Conservation (phyloP, 192 early-diverging fungal genomes). For the Backusella morwellensis region DNA sequence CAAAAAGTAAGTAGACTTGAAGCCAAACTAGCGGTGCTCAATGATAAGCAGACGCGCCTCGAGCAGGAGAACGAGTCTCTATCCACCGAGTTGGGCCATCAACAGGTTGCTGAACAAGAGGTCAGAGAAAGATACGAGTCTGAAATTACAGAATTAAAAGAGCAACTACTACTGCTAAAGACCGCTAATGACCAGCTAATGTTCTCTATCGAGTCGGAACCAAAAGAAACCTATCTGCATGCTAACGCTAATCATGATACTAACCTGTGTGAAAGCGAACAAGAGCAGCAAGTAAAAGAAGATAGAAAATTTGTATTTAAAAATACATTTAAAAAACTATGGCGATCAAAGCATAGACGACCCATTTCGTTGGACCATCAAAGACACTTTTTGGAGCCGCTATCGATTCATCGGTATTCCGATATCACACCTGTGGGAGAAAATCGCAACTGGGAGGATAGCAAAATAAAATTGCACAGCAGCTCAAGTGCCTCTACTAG, state of each 20-base stretch:
- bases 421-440: neutral
- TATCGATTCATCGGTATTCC: neutral
- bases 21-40: neutral
- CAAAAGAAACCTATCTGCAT: neutral
- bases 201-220: neutral
- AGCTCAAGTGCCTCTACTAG: neutral
- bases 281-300: neutral
- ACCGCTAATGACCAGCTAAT: neutral
- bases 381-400: neutral
- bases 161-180: neutral
- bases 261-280: neutral
- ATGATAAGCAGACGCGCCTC: neutral
- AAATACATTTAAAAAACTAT: slow-evolving; percentile 1
- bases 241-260: neutral
- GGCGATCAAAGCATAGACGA: neutral
- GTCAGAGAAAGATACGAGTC: neutral
- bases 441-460: neutral
- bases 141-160: slow-evolving; percentile 5
- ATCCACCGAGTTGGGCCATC: neutral
- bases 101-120: neutral
- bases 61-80: neutral
- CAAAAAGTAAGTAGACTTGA: slow-evolving; percentile 5
- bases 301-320: slow-evolving; percentile 2
- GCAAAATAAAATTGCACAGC: neutral
- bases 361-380: neutral